These are phyloP conservation scores for Ophiostoma tasmaniense DNA, from an alignment of 2,329 filamentous ascomycete genomes.

Conservation along the genomic window DNA sequence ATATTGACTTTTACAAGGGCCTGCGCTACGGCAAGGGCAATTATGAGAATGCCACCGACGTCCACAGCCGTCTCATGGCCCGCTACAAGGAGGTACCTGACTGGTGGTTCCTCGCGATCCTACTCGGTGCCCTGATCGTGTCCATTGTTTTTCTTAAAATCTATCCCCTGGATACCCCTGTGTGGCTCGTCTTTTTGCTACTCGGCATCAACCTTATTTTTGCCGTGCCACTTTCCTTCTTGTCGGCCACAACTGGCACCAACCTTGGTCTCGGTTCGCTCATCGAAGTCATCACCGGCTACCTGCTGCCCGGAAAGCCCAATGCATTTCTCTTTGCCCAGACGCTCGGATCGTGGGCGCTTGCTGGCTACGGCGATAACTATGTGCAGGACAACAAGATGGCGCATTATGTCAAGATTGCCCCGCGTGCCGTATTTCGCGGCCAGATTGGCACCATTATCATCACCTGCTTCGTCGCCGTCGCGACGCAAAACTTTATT, in stretches of 20 bases:
- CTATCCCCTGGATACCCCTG: constrained; percentile 49
- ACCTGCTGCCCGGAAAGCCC: constrained; percentile 25
- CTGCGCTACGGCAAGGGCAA: constrained; percentile 46
- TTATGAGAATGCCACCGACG: constrained; percentile 43
- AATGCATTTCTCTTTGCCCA: constrained; percentile 34
- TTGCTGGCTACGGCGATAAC: constrained; percentile 37
- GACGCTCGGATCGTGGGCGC: constrained; percentile 33
- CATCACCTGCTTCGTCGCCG: constrained; percentile 54
- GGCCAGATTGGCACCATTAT: constrained; percentile 53
- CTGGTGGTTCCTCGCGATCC: constrained; percentile 49
- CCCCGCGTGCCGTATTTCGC: constrained; percentile 54
- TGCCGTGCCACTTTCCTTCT: constrained; percentile 30
- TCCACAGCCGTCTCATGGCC: constrained; percentile 54
- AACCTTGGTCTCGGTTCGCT: constrained; percentile 35
- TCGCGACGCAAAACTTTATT: constrained; percentile 58
- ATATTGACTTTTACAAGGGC: constrained; percentile 28
- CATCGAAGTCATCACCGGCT: constrained; percentile 36
- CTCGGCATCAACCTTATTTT: constrained; percentile 34
- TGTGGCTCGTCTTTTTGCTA: constrained; percentile 34
- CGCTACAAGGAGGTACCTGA: constrained; percentile 51
- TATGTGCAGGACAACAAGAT: constrained; percentile 60
- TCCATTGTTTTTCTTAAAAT: constrained; percentile 45
- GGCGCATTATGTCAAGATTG: constrained; percentile 66
- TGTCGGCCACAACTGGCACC: constrained; percentile 36
- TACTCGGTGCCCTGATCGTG: constrained; percentile 44